These are phyloP conservation scores for Talaromyces sp. DNA, from an alignment of 2,329 filamentous ascomycete genomes.

Conservation along the genomic window DNA sequence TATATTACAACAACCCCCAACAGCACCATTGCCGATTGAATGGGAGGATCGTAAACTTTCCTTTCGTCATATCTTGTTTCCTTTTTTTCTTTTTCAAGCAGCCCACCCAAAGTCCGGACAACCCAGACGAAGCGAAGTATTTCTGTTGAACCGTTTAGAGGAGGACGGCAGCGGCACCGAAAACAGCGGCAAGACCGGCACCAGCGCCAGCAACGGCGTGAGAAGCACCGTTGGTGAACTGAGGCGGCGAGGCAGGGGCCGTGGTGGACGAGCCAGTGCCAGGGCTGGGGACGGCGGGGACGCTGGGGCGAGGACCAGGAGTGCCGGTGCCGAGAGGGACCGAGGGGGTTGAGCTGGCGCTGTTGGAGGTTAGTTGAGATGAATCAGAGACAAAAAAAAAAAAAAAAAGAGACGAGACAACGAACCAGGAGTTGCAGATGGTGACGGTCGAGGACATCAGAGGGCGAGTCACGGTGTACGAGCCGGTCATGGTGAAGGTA, in stretches of 20 bases:
- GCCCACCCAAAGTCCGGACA: background rate
- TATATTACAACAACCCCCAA: background rate
- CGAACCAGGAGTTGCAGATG: conserved; percentile 38
- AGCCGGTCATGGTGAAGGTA: conserved; percentile 67
- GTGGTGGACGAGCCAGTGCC: conserved; percentile 11
- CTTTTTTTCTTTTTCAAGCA: background rate
- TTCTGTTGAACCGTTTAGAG: conserved; percentile 28
- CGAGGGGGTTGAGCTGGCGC: conserved; percentile 3
- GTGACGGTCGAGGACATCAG: conserved; percentile 49
- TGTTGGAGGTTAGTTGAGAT: background rate
- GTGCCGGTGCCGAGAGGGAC: conserved; percentile 5
- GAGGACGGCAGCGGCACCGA: conserved; percentile 45
- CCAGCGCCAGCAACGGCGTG: conserved; percentile 43
- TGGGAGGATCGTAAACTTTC: background rate
- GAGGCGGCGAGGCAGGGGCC: conserved; percentile 10
- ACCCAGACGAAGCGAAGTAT: background rate
- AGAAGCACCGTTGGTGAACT: conserved; percentile 48
- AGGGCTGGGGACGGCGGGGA: conserved; percentile 17
- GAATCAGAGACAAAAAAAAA: background rate
- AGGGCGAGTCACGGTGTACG: conserved; percentile 57
- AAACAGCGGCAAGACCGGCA: conserved; percentile 47
- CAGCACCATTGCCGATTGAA: background rate
- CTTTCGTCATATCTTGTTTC: background rate
- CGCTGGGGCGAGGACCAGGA: conserved; percentile 13
- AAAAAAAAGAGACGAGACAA: background rate